Percentiles rank a stretch among this genome's conserved stretches.
These are phyloP conservation scores for Leccinum uliginosum DNA, from an alignment of 768 basidiomycete genomes.

Conservation along the genomic window DNA sequence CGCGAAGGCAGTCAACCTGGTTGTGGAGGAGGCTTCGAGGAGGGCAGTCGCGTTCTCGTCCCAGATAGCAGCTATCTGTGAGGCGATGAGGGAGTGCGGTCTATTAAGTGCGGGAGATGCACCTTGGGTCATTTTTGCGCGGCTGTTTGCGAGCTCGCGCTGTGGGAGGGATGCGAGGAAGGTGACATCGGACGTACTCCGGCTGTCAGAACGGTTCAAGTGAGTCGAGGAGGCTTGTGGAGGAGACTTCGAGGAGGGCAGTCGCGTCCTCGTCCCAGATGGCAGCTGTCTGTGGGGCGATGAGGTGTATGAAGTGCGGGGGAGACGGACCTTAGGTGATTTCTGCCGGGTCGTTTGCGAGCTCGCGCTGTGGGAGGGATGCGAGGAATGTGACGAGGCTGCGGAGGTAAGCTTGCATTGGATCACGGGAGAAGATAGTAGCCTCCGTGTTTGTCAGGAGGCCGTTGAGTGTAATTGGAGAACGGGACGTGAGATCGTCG, in stretches of 20 bases:
- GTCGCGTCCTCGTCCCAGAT: conserved; percentile 96
- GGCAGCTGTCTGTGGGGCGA: conserved; percentile 74
- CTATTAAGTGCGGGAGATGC: conserved; percentile 15
- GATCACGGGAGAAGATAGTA: too few relatives aligned
- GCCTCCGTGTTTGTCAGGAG: too few relatives aligned
- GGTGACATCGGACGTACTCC: conserved; percentile 86
- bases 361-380: conserved; percentile 86
- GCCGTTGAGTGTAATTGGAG: too few relatives aligned
- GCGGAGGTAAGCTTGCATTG: too few relatives aligned
- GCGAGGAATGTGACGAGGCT: conserved; percentile 94
- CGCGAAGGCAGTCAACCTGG: conserved; percentile 82
- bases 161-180: conserved; percentile 91
- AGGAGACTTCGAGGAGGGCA: conserved; percentile 78
- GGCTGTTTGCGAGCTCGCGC: conserved; percentile 96
- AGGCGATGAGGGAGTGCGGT: background rate
- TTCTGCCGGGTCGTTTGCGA: conserved; percentile 99
- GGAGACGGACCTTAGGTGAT: conserved; percentile 78
- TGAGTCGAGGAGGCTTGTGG: too few relatives aligned
- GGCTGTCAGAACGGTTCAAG: conserved; percentile 99
- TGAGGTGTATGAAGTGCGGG: conserved; percentile 2
- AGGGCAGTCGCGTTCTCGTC: conserved; percentile 82
- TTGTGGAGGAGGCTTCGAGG: conserved; percentile 80
- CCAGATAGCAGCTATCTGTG: conserved; percentile 97
- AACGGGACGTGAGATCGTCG: too few relatives aligned
- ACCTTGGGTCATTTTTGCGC: conserved; percentile 99